Conservation (phyloP, 208 protist genomes). For the Angomonas deanei region DNA sequence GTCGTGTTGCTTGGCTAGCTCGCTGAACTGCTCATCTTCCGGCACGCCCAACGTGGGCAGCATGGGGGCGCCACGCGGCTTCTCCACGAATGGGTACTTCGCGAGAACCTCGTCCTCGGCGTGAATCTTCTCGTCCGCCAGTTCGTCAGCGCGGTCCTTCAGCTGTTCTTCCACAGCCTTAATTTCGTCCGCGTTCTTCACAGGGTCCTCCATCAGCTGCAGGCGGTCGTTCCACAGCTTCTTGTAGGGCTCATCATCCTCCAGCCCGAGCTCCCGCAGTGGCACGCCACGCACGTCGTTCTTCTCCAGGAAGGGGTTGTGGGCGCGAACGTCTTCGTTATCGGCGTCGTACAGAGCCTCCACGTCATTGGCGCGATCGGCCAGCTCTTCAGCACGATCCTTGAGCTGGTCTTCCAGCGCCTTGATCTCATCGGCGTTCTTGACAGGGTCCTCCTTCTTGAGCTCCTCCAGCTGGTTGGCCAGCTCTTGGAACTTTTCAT, state of each 20-base stretch:
- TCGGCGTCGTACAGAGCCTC: slow-evolving; percentile 18
- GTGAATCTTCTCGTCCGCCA: slow-evolving; percentile 20
- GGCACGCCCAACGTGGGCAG: slow-evolving; percentile 21
- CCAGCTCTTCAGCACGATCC: slow-evolving; percentile 17
- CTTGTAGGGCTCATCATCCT: slow-evolving; percentile 18
- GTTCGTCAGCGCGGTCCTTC: slow-evolving; percentile 12
- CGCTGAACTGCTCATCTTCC: slow-evolving; percentile 19
- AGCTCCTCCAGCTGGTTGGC: too few relatives aligned
- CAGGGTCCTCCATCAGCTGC: slow-evolving; percentile 21
- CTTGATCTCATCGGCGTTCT: too few relatives aligned
- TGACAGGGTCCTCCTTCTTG: too few relatives aligned
- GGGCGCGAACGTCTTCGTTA: slow-evolving; percentile 27
- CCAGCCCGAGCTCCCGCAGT: slow-evolving; percentile 22
- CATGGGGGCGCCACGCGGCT: slow-evolving; percentile 8
- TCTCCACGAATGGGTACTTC: slow-evolving; percentile 9
- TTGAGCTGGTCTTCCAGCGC: too few relatives aligned
- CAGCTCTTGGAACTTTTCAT: too few relatives aligned
- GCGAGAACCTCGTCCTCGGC: slow-evolving; percentile 9
- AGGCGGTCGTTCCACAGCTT: slow-evolving; percentile 13
- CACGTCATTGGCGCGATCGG: slow-evolving; percentile 11
- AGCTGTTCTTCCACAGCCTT: slow-evolving; percentile 17
- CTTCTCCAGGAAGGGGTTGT: slow-evolving; percentile 33
- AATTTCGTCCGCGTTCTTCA: slow-evolving; percentile 14
- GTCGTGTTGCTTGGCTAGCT: slow-evolving; percentile 13
- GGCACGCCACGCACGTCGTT: slow-evolving; percentile 20